Evolutionary conservation across 2,329 filamentous ascomycete genomes (phyloP), one percentile per base, ranked within the genome.

Genomic region (Phyllachora maydis): DNA sequence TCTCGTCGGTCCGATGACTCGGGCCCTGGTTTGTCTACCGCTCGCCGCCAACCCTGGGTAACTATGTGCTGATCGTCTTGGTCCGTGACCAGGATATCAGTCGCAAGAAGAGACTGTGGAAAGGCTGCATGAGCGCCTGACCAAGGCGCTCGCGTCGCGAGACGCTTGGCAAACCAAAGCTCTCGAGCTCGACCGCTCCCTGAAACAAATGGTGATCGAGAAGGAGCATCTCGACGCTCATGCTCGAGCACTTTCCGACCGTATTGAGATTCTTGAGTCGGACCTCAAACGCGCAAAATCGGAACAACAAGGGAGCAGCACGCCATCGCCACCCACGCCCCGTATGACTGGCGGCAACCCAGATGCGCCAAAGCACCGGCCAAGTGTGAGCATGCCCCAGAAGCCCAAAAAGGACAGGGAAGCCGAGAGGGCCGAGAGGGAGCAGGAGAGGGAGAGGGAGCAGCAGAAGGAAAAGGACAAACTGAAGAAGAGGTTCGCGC

Each of bases 401-500:
- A 22, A 27, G 10, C 34, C 40, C 21, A 28, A 33, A 10, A 30
- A 36, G 23, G 10, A 21, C 23, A 28, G 34, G 8, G 27, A 28
- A 3, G n/a, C 31, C 27, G 31, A 32, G 26, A 27, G 12, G 16
- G 23, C 22, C 25, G 28, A 31, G 8, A 26, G 28, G 15, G 32
- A 29, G 16, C 21, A 20, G 10, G 32, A 32, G 21, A 26, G 22
- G 18, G 30, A 35, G 14, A 27, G 21, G 18, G 29, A 31, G 12
- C 24, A 21, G 11, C 27, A 35, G 16, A 23, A 28, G 14, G 30
- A 37, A 17, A 35, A 25, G 20, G 35, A 36, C 18, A 35, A 33
- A 8, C 37, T 46, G 19, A 37, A 38, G 23, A 34, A 35, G 26
- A 41, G 43, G 22, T 46, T 46, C 31, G 32, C 35, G 21, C 35